Conservation (phyloP, 768 basidiomycete species). For the Pleurotus ostreatus region DNA sequence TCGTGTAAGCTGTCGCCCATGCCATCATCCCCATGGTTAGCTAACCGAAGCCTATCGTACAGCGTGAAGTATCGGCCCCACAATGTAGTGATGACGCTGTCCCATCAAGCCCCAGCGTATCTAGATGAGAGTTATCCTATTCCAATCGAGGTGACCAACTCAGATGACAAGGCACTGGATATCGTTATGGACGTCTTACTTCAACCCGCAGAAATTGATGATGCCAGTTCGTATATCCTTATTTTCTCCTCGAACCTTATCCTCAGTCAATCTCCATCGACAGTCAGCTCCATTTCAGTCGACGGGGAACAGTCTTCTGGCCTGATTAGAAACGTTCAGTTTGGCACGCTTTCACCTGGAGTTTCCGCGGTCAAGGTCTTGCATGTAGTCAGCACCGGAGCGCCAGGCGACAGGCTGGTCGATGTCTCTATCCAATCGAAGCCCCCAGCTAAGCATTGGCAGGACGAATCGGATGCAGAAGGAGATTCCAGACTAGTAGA, state of each 20-base stretch:
- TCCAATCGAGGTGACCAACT: constrained; percentile 62
- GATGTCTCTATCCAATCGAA: constrained; percentile 79
- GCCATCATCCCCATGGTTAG: not conserved
- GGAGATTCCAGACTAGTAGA: constrained; percentile 17
- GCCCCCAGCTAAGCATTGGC: constrained; percentile 15
- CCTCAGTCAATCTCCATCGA: not conserved
- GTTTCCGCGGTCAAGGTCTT: constrained; percentile 57
- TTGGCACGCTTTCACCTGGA: constrained; percentile 63
- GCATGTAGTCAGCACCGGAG: constrained; percentile 56
- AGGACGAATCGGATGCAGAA: constrained; percentile 15
- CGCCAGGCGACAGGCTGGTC: constrained; percentile 65
- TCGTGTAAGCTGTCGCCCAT: constrained; percentile 30
- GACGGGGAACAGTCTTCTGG: constrained; percentile 63
- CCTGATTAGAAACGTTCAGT: constrained; percentile 67
- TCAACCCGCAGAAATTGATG: constrained; percentile 76
- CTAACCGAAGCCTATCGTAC: constrained; percentile 5
- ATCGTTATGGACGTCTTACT: constrained; percentile 71
- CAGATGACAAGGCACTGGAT: constrained; percentile 66
- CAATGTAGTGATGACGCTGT: constrained; percentile 46
- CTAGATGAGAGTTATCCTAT: constrained; percentile 82
- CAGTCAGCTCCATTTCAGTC: constrained; percentile 60
- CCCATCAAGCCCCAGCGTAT: constrained; percentile 67
- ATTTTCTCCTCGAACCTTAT: not conserved
- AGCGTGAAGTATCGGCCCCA: constrained; percentile 68
- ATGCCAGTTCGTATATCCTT: constrained; percentile 48